These are phyloP conservation scores for Candida cerambycidarum DNA, from an alignment of 805 yeast species.

Conservation along the genomic window DNA sequence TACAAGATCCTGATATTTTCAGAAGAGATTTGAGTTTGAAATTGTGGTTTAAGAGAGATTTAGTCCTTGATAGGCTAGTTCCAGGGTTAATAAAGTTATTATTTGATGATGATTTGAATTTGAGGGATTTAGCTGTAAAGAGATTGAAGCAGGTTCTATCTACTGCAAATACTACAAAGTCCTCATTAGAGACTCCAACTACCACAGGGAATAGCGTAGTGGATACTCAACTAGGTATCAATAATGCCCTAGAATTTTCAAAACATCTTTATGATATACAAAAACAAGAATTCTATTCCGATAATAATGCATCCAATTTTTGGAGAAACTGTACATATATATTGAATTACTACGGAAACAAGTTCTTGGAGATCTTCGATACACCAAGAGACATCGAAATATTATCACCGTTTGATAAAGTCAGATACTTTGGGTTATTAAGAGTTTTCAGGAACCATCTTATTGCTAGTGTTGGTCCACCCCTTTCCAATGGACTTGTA, in stretches of 20 bases:
- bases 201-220: too few relatives aligned
- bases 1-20: constrained; percentile 8
- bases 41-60: not conserved
- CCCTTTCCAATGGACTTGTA: constrained; percentile 57
- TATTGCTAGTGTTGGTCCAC: constrained; percentile 47
- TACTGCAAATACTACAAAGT: too few relatives aligned
- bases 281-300: constrained; percentile 48
- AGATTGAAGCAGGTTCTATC: not conserved
- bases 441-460: constrained; percentile 51
- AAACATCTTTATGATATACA: constrained; percentile 50
- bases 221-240: too few relatives aligned
- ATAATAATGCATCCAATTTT: constrained; percentile 40
- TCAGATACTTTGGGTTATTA: constrained; percentile 36
- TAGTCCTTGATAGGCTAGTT: not conserved
- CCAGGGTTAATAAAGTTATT: constrained; percentile 51
- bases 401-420: constrained; percentile 27
- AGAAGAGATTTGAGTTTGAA: constrained; percentile 4
- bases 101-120: constrained; percentile 49
- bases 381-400: constrained; percentile 28
- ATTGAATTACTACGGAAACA: constrained; percentile 20
- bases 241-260: constrained; percentile 2
- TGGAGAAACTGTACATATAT: constrained; percentile 46
- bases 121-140: constrained; percentile 8
- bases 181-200: too few relatives aligned
- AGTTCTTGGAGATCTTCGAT: constrained; percentile 21